These are phyloP conservation scores for Cubamyces sp. DNA, from an alignment of 768 basidiomycete genomes.

Conservation along the genomic window DNA sequence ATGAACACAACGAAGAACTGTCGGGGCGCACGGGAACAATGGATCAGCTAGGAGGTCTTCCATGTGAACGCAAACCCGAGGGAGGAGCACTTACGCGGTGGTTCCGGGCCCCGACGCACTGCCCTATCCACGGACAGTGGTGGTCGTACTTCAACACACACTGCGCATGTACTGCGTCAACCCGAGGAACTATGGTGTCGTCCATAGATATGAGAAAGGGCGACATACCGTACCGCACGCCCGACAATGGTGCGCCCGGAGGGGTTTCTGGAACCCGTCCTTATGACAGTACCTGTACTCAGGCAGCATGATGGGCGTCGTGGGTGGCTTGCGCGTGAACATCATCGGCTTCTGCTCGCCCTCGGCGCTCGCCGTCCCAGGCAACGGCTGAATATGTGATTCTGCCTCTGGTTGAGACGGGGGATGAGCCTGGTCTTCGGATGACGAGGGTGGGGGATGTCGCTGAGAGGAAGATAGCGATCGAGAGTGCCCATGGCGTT, in stretches of 20 bases:
- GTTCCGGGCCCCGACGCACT: conserved; percentile 92
- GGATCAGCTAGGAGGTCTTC: neutral
- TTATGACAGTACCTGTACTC: conserved; percentile 67
- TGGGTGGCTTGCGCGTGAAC: conserved; percentile 39
- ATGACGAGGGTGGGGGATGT: neutral
- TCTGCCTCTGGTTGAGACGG: neutral
- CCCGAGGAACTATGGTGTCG: too few relatives aligned
- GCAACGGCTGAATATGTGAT: neutral
- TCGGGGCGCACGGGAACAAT: neutral
- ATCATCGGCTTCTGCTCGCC: conserved; percentile 24
- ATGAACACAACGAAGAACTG: conserved; percentile 88
- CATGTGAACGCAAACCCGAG: neutral
- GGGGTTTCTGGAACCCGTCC: conserved; percentile 73
- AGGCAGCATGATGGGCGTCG: conserved; percentile 55
- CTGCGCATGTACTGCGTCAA: conserved; percentile 39
- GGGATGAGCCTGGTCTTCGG: too few relatives aligned
- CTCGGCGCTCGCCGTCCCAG: conserved; percentile 4
- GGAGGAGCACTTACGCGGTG: conserved; percentile 62
- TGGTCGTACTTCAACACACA: conserved; percentile 87
- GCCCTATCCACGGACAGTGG: conserved; percentile 94
- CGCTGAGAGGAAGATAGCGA: neutral
- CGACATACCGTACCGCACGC: conserved; percentile 76
- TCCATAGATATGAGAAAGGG: neutral
- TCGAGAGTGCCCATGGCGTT: neutral
- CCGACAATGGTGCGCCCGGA: conserved; percentile 79